Evolutionary conservation across 2,329 filamentous ascomycete genomes (phyloP).

Genomic region (Fusarium newnesense): DNA sequence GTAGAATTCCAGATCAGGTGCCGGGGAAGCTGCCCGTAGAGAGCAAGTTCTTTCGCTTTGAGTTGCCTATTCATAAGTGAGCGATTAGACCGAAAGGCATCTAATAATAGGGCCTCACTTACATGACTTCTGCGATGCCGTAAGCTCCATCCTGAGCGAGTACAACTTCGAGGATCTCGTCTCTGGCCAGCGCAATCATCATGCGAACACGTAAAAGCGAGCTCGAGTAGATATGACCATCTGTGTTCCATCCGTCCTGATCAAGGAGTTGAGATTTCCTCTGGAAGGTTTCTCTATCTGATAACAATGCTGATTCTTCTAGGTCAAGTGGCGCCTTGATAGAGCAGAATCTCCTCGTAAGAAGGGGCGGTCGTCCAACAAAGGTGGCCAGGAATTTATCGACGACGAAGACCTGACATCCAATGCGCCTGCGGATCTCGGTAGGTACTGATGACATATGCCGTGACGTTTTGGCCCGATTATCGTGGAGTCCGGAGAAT

Average conservation of each 20-base stretch:
- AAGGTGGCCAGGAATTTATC: neutral
- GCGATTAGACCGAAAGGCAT: too few relatives aligned
- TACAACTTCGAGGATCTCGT: neutral
- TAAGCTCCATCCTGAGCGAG: neutral
- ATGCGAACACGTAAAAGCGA: neutral
- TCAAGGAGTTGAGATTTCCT: rapidly evolving
- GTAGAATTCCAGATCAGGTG: neutral
- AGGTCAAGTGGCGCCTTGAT: neutral
- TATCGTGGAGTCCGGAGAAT: neutral
- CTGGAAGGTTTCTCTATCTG: neutral
- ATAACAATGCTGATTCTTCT: neutral
- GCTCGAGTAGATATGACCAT: neutral
- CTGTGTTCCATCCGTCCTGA: neutral
- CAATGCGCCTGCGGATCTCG: neutral
- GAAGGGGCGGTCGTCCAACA: neutral
- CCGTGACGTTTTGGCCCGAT: too few relatives aligned
- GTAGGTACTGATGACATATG: neutral
- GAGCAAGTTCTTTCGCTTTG: neutral
- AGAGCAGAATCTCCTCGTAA: neutral
- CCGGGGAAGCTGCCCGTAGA: neutral
- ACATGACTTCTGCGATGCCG: neutral
- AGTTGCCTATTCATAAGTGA: neutral
- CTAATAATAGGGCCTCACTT: too few relatives aligned
- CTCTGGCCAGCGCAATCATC: neutral
- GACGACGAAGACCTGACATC: neutral